Evolutionary conservation across 305 asterid genomes (phyloP).

Genomic region (Caryopteris hybrid): DNA sequence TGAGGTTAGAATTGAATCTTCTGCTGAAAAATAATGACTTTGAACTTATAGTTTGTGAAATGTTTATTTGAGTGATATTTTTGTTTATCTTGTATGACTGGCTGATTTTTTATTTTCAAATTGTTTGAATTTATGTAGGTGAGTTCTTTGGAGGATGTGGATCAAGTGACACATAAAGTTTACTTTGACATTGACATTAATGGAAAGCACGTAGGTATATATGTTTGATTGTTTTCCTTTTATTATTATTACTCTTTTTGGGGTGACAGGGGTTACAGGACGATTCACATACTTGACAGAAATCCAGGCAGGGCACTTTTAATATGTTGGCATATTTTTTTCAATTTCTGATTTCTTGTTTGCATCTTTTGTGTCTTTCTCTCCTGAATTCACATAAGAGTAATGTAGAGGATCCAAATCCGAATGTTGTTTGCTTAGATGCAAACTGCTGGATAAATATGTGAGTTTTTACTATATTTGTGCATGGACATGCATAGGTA

Average conservation of each 20-base stretch:
- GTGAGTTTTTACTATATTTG: background rate
- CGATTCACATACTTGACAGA: too few relatives aligned
- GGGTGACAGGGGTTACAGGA: too few relatives aligned
- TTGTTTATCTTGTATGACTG: background rate
- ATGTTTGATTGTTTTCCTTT: too few relatives aligned
- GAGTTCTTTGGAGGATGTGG: constrained; percentile 35
- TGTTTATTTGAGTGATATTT: background rate
- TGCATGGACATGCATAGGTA: background rate
- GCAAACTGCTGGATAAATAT: background rate
- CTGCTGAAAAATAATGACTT: background rate
- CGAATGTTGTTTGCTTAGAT: background rate
- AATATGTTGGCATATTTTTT: background rate
- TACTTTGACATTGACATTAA: constrained; percentile 71
- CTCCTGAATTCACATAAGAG: too few relatives aligned
- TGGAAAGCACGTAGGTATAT: constrained; percentile 56
- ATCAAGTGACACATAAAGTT: constrained; percentile 68
- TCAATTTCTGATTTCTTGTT: background rate
- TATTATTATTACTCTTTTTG: too few relatives aligned
- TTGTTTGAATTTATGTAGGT: constrained; percentile 28
- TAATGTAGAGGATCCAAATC: too few relatives aligned
- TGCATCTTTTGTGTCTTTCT: too few relatives aligned
- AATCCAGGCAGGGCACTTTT: too few relatives aligned
- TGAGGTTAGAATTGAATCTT: constrained; percentile 34
- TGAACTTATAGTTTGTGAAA: background rate
- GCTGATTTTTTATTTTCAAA: background rate